Evolutionary conservation across 495 filamentous ascomycete genomes (phyloP).

Genomic region (Hypoxylon fragiforme): DNA sequence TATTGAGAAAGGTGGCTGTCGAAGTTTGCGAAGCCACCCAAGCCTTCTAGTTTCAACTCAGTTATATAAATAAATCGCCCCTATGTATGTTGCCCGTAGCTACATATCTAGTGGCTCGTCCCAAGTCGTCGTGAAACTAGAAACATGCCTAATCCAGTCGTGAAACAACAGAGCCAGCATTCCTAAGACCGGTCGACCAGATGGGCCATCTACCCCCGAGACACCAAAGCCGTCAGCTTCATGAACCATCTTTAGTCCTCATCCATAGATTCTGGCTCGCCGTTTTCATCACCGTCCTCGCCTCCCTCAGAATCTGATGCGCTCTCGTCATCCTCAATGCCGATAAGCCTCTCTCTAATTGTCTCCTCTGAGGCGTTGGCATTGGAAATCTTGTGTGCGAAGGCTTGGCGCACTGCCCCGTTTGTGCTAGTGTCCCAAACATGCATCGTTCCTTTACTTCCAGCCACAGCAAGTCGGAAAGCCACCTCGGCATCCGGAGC

Average conservation of each 20-base stretch:
- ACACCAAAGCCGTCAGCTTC: slow-evolving; percentile 7
- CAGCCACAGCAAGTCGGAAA: slow-evolving; percentile 89
- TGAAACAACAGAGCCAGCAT: slow-evolving; percentile 3
- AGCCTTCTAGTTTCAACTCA: slow-evolving; percentile 18
- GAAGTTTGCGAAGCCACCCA: slow-evolving; percentile 2
- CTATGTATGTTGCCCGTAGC: too few relatives aligned
- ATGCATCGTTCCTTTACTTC: slow-evolving; percentile 90
- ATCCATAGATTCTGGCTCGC: slow-evolving; percentile 85
- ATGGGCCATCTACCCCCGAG: slow-evolving; percentile 19
- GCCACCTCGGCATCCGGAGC: slow-evolving; percentile 87
- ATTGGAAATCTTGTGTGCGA: slow-evolving; percentile 69
- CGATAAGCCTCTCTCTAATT: slow-evolving; percentile 75
- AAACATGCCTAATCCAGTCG: slow-evolving; percentile 14
- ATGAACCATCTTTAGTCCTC: slow-evolving; percentile 59
- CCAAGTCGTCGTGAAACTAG: slow-evolving; percentile 19
- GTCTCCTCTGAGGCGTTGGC: slow-evolving; percentile 56
- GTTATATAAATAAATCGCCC: slow-evolving; percentile 10
- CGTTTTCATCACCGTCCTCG: slow-evolving; percentile 59
- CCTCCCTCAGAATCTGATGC: slow-evolving; percentile 61
- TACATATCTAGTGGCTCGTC: slow-evolving; percentile 12
- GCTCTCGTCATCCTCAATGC: slow-evolving; percentile 64
- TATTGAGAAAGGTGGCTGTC: background rate
- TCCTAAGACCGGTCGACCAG: slow-evolving; percentile 1
- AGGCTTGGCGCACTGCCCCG: slow-evolving; percentile 80
- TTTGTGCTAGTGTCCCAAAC: slow-evolving; percentile 98